Base-by-base conservation (phyloP, 2,329 filamentous ascomycete species). In the Parafenestella ontariensis region DNA sequence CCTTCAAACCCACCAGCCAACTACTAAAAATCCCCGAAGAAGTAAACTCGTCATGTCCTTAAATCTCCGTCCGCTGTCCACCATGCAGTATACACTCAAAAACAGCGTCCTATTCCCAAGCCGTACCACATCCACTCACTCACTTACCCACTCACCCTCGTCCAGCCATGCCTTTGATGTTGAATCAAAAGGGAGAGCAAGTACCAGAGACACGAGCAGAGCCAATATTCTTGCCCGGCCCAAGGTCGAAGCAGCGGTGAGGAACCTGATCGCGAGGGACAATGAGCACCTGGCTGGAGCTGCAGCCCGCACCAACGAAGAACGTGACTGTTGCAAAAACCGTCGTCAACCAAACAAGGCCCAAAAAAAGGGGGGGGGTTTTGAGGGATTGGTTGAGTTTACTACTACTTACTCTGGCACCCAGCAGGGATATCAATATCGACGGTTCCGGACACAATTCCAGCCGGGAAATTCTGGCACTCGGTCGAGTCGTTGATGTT, bases 331-430 rank as follows among this genome's bases (percentile, higher is more conserved):
- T 31, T 18, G 37, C 15, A n/a, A 34, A 13, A n/a, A 31, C 13
- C 17, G 13, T 15, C 17, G 17, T 5, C 7, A 31, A 10, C 28
- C 28, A n/a, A n/a, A n/a, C n/a, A n/a, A n/a, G n/a, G n/a, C n/a
- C n/a, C n/a, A n/a, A n/a, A n/a, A n/a, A n/a, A n/a, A n/a, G n/a
- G n/a, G n/a, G 5, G 24, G 9, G 24, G 24, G 24, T 26, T 26
- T 26, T 5, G 15, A 36, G n/a, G 23, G 10, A 45, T n/a, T n/a
- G n/a, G n/a, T n/a, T n/a, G n/a, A n/a, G n/a, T n/a, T n/a, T n/a
- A n/a, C n/a, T 13, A 10, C 9, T n/a, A 48, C 50, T 47, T 48
- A 53, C 50, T 42, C 7, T 21, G 8, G 31, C 50, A 53, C 26
- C 44, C 36, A 28, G 37, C 44, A 4, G 44, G 50, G 17, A 48